Evolutionary conservation across 2,329 filamentous ascomycete species (phyloP).

Genomic region (Sporothrix globosa): DNA sequence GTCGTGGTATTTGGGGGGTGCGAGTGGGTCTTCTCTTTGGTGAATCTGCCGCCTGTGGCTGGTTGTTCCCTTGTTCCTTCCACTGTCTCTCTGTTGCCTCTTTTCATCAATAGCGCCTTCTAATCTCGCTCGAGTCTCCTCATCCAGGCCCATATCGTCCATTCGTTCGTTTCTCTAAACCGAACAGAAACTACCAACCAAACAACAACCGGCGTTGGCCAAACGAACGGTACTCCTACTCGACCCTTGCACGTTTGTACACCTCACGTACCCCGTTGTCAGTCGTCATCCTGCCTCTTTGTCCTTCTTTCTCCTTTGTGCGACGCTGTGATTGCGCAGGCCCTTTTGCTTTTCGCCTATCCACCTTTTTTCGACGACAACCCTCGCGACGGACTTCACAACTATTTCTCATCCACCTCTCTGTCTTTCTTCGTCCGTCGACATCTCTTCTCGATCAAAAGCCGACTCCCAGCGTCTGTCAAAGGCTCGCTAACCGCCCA

Average conservation of each 20-base stretch:
- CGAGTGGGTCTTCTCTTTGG: slow-evolving; percentile 2
- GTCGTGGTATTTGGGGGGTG: neutral
- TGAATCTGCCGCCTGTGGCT: slow-evolving; percentile 13
- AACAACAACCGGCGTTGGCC: slow-evolving; percentile 14
- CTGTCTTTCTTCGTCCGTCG: neutral
- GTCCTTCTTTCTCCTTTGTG: neutral
- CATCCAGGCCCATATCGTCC: neutral
- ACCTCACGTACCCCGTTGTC: slow-evolving; percentile 23
- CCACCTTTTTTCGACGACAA: slow-evolving; percentile 10
- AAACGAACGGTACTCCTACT: slow-evolving; percentile 13
- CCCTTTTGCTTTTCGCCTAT: neutral
- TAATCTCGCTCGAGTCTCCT: neutral
- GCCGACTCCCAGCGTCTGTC: neutral
- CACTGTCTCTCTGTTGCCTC: neutral
- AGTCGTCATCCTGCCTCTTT: neutral
- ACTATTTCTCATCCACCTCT: neutral
- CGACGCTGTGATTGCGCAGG: neutral
- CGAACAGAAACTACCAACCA: neutral
- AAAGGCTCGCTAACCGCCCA: neutral
- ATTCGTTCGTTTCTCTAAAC: slow-evolving; percentile 8
- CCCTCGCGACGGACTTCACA: neutral
- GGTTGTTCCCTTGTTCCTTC: neutral
- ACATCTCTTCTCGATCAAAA: neutral
- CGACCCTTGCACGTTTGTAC: slow-evolving; percentile 9
- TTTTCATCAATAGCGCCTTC: slow-evolving; percentile 13